Evolutionary conservation across 2,329 filamentous ascomycete species (phyloP).

Genomic region (Nemania serpens): DNA sequence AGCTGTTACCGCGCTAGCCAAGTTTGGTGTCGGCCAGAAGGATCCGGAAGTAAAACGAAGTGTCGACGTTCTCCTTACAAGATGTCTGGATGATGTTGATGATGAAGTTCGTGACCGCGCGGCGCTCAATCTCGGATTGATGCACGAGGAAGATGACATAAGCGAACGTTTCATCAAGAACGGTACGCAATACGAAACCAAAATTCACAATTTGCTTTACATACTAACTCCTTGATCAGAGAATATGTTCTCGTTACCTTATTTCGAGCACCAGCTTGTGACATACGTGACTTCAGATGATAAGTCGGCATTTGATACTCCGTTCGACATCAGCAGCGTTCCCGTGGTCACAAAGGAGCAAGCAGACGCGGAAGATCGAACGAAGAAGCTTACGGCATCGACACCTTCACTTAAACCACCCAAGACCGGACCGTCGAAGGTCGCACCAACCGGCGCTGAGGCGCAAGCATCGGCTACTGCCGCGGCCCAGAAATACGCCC

Average conservation of each 20-base stretch:
- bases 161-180: constrained; percentile 91
- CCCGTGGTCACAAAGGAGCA: constrained; percentile 95
- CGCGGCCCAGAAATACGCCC: constrained; percentile 83
- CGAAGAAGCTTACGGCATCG: constrained; percentile 93
- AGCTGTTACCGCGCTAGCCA: constrained; percentile 92
- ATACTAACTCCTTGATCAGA: constrained; percentile 58
- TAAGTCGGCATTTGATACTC: constrained; percentile 78
- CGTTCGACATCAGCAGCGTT: constrained; percentile 90
- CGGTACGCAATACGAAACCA: constrained; percentile 56
- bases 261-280: constrained; percentile 95
- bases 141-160: constrained; percentile 88
- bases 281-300: constrained; percentile 96
- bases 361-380: constrained; percentile 92
- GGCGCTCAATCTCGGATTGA: constrained; percentile 87
- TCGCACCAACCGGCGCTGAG: constrained; percentile 70
- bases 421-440: constrained; percentile 76
- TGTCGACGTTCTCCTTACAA: constrained; percentile 86
- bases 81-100: constrained; percentile 95
- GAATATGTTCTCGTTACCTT: constrained; percentile 91
- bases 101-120: constrained; percentile 97
- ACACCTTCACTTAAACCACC: constrained; percentile 94
- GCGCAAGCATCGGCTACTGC: constrained; percentile 76
- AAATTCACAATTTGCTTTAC: background rate
- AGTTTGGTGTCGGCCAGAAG: constrained; percentile 96
- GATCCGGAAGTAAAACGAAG: constrained; percentile 96